phyloP scores from a whole-genome alignment of 805 yeast species.

The Komagataella kurtzmanii region DNA sequence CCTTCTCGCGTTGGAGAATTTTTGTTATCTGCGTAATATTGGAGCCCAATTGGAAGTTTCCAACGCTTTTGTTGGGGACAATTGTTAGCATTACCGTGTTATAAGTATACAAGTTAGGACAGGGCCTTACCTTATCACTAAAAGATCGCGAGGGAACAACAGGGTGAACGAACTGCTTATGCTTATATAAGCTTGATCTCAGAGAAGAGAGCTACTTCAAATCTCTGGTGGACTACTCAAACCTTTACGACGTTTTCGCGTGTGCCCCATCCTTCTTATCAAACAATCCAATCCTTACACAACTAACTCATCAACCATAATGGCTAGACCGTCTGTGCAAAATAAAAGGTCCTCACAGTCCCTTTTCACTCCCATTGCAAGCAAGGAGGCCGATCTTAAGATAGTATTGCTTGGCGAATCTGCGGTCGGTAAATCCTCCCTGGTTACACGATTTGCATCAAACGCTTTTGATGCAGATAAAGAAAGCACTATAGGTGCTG shows the following conservation, averaged over 20 bases:
- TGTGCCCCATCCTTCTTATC: not conserved
- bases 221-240: not conserved
- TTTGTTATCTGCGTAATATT: not conserved
- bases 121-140: not conserved
- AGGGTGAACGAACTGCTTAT: too few species aligned
- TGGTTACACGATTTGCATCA: slow-evolving; percentile 67
- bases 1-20: not conserved
- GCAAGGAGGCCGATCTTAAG: slow-evolving; percentile 18
- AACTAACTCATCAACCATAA: slow-evolving; percentile 4
- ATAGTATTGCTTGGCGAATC: slow-evolving; percentile 33
- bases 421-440: slow-evolving; percentile 55
- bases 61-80: slow-evolving; percentile 8
- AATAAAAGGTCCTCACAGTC: slow-evolving; percentile 1
- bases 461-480: slow-evolving; percentile 64
- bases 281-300: not conserved
- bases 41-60: not conserved
- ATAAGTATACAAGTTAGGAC: not conserved
- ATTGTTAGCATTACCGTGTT: slow-evolving; percentile 5
- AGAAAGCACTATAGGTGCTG: slow-evolving; percentile 97
- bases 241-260: not conserved
- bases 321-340: not conserved
- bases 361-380: not conserved
- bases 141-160: not conserved
- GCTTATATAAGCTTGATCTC: too few species aligned
- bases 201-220: too few species aligned